phyloP scores from a whole-genome alignment of 2,329 filamentous ascomycete species.

The Penicillium sp. region DNA sequence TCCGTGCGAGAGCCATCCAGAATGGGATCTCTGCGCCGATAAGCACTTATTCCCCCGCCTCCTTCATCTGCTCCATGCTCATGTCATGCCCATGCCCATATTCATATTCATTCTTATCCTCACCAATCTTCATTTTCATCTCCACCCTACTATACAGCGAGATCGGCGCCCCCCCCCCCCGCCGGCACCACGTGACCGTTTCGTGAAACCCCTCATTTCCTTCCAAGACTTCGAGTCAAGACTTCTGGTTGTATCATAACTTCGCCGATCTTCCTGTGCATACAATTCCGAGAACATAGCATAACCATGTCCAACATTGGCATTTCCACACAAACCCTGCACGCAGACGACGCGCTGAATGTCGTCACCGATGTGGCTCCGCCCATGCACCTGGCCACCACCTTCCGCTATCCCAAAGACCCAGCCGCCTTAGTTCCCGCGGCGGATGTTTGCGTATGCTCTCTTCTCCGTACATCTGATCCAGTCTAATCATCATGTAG shows the following conservation, averaged over 20 bases:
- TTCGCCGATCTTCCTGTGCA: conserved; percentile 14
- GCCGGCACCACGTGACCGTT: conserved; percentile 22
- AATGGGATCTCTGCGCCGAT: conserved; percentile 43
- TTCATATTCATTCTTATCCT: not conserved
- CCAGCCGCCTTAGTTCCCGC: conserved; percentile 61
- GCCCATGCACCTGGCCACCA: conserved; percentile 86
- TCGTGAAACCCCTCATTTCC: conserved; percentile 14
- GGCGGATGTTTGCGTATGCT: conserved; percentile 53
- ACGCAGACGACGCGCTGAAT: conserved; percentile 78
- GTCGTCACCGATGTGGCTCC: conserved; percentile 77
- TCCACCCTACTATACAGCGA: not conserved
- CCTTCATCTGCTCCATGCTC: not conserved
- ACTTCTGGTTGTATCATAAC: conserved; percentile 15
- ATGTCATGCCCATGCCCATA: not conserved
- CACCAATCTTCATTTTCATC: not conserved
- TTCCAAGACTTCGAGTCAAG: conserved; percentile 1
- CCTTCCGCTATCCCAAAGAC: conserved; percentile 75
- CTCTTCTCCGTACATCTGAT: not conserved
- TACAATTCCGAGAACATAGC: conserved; percentile 23
- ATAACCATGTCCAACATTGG: conserved; percentile 28
- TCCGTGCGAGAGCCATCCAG: conserved; percentile 40
- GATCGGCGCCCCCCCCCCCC: conserved; percentile 11
- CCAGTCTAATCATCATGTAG: conserved; percentile 12
- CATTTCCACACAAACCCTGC: conserved; percentile 70
- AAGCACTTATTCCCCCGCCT: conserved; percentile 8